Conservation (phyloP, 1,139 yeast species). For the Yamadazyma jaroonii region DNA sequence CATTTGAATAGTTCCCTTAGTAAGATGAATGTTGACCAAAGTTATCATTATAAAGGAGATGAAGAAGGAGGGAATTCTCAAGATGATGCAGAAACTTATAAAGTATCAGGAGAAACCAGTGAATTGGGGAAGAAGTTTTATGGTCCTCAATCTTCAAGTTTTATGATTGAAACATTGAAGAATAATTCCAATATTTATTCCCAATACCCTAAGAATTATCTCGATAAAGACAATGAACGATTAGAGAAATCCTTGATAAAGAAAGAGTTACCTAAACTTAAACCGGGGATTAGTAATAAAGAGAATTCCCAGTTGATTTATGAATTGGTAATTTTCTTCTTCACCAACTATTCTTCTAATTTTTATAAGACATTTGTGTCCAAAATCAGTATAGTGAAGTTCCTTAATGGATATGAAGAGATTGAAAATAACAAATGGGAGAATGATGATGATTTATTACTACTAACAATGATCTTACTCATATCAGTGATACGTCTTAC, state of each 20-base stretch:
- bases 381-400: slow-evolving; percentile 23
- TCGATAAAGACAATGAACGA: slow-evolving; percentile 12
- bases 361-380: slow-evolving; percentile 35
- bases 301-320: slow-evolving; percentile 26
- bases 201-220: slow-evolving; percentile 12
- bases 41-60: slow-evolving; percentile 4
- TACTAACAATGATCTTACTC: slow-evolving; percentile 44
- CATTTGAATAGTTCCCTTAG: slow-evolving; percentile 9
- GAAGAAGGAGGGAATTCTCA: slow-evolving; percentile 1
- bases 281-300: slow-evolving; percentile 22
- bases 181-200: slow-evolving; percentile 15
- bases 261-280: slow-evolving; percentile 26
- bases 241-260: slow-evolving; percentile 20
- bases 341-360: slow-evolving; percentile 22
- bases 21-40: slow-evolving; percentile 10
- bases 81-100: slow-evolving; percentile 5
- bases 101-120: slow-evolving; percentile 22
- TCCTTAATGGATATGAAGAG: slow-evolving; percentile 26
- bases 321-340: slow-evolving; percentile 31
- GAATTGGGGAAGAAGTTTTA: slow-evolving; percentile 41
- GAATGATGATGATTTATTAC: slow-evolving; percentile 47
- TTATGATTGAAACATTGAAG: slow-evolving; percentile 39
- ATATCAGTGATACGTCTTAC: slow-evolving; percentile 38
- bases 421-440: slow-evolving; percentile 44
- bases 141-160: slow-evolving; percentile 49